These are phyloP conservation scores for Cyberlindnera saturnus DNA, from an alignment of 805 yeast genomes.

Conservation along the genomic window DNA sequence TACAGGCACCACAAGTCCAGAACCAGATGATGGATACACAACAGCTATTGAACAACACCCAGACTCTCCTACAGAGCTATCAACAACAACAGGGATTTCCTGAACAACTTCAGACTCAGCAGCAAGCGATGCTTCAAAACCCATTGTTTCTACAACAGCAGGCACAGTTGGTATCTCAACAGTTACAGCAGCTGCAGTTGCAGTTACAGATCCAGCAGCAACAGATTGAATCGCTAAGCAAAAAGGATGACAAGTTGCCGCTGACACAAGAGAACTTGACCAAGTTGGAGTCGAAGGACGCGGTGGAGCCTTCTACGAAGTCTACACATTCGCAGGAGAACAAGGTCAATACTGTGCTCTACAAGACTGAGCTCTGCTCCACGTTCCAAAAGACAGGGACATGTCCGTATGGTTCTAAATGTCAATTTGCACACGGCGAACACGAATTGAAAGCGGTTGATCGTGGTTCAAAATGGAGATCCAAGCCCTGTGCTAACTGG, in stretches of 20 bases:
- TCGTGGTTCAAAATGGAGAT: constrained; percentile 79
- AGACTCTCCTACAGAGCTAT: constrained; percentile 11
- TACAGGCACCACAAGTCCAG: constrained; percentile 1
- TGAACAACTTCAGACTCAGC: constrained; percentile 15
- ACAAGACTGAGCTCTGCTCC: constrained; percentile 87
- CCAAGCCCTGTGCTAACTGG: constrained; percentile 91
- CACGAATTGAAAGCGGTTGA: constrained; percentile 67
- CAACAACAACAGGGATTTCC: constrained; percentile 19
- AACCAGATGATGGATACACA: background rate
- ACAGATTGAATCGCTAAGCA: constrained; percentile 24
- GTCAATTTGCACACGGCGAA: constrained; percentile 92
- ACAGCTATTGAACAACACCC: constrained; percentile 1
- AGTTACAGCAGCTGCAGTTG: constrained; percentile 20
- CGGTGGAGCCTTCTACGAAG: constrained; percentile 1
- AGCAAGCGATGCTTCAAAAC: constrained; percentile 17
- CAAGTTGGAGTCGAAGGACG: constrained; percentile 5
- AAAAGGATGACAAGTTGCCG: constrained; percentile 13
- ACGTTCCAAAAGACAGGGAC: constrained; percentile 61
- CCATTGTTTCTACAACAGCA: constrained; percentile 22
- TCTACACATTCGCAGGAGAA: constrained; percentile 8
- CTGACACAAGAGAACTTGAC: constrained; percentile 21
- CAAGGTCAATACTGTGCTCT: constrained; percentile 50
- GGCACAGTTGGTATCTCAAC: constrained; percentile 21
- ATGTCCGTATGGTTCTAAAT: constrained; percentile 87
- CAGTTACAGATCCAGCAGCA: constrained; percentile 25